phyloP scores from a whole-genome alignment of 2,329 filamentous ascomycete species.

The Arthrinium puccinioides region DNA sequence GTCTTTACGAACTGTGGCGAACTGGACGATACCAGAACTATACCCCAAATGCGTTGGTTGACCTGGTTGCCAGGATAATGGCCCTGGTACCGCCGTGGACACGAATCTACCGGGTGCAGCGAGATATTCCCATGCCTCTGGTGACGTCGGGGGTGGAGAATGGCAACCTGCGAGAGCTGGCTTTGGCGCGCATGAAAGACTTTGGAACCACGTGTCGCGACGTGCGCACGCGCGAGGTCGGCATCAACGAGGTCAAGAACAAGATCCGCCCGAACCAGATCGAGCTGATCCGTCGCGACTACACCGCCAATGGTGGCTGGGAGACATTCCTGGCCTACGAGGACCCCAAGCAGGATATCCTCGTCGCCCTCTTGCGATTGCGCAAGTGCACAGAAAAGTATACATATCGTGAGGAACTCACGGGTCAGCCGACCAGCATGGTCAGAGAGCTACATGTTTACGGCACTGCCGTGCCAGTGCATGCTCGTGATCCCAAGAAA shows the following conservation, averaged over 20 bases:
- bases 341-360: constrained; percentile 95
- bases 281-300: constrained; percentile 89
- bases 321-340: constrained; percentile 98
- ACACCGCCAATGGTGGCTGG: constrained; percentile 93
- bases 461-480: constrained; percentile 92
- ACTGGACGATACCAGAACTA: constrained; percentile 98
- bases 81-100: constrained; percentile 96
- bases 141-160: constrained; percentile 99
- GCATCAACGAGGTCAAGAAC: constrained; percentile 98
- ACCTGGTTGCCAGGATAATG: constrained; percentile 92
- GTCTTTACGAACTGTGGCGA: constrained; percentile 93
- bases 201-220: constrained; percentile 96
- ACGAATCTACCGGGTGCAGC: constrained; percentile 94
- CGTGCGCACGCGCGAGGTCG: constrained; percentile 91
- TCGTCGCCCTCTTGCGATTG: constrained; percentile 82
- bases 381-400: constrained; percentile 87
- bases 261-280: constrained; percentile 96
- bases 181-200: constrained; percentile 96
- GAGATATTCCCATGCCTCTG: constrained; percentile 98
- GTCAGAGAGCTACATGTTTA: constrained; percentile 96
- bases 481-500: constrained; percentile 89
- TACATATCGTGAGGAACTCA: constrained; percentile 85
- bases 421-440: constrained; percentile 79
- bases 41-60: constrained; percentile 92
- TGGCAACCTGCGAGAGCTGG: constrained; percentile 88